Base-by-base conservation (phyloP, 257 asterid species). In the Rubia yunnanensis region DNA sequence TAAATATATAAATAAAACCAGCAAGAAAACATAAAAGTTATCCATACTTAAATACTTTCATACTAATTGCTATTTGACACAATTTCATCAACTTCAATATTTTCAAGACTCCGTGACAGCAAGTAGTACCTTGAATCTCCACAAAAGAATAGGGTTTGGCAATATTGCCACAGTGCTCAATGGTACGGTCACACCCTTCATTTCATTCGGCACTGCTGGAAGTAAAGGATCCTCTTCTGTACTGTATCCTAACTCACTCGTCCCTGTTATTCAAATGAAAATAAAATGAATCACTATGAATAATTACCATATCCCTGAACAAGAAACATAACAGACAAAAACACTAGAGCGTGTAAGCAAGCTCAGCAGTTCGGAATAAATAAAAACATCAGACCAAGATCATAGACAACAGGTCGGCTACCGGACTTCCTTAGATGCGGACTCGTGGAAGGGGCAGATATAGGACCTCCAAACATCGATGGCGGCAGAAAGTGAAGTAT, bases 391-490 rank as follows among this genome's bases (percentile, higher is more conserved):
- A 73, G 78, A 92, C 98, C 96, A 76, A 80, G 71, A 80, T 89
- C 97, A 77, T 72, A 84, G 71, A 90, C 88, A 82, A 85, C 89
- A 27, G 87, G 79, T 66, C 97, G 85, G 81, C 97, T 94, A 69
- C 99, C 97, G 70, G 99, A 94, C 76, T 84, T 94, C 77, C 96
- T 80, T 62, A 94, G 71, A 78, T 88, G 98, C 68, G 99, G 91
- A 85, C 95, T 92, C 61, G 76, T 83, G 71, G 60, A 71, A 75
- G 96, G 89, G 72, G 69, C 70, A 74, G 85, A 75, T 71, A 71
- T 84, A 50, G 76, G 78, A 77, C 92, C 88, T 84, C 96, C 99
- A 79, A 90, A 82, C 96, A 94, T 86, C 81, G 92, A 88, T 83
- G 92, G 87, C 80, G 86, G 92, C 59, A 60, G 56, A 50, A 9